Base-by-base conservation (phyloP, 164 flowering plant species). In the Tinospora cordifolia region DNA sequence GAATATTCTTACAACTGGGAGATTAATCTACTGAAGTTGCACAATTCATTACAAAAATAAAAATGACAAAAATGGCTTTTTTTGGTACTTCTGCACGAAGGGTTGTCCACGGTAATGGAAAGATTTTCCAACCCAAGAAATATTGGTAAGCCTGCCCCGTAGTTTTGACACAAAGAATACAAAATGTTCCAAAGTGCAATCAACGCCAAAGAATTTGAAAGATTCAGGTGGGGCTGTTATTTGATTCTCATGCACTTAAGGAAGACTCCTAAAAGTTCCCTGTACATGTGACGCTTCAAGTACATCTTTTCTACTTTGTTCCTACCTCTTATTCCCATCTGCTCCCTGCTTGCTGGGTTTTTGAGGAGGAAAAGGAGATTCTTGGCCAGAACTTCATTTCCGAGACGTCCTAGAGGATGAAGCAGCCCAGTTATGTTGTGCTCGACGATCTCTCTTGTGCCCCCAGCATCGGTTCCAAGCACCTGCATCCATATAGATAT, bases 401-500 rank as follows among this genome's bases (percentile, higher is more conserved):
- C 99, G 12, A 82, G 83, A 58, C 77, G 91, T 12, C 99, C 99
- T 12, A 83, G 24, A 62, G 97, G 93, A 74, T 95, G 98, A 62
- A 92, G 89, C 72, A 91, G 89, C 41, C 98, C 96, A 4, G 97
- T 92, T 19, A 87, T 81, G 67, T 95, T 90, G 78, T 91, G 89
- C 70, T 92, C 89, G 7, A 92, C 90, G 49, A 91, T 90, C 87
- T 91, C 98, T 70, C 63, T 76, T 59, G 99, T 91, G 65, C 99
- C 99, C 62, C 98, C 99, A 21, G 95, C 90, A 79, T 92, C 95
- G 10, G 99, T 95, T 75, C 98, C 99, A 15, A 95, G 88, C 38
- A 95, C 88, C 99, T 95, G 87, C 69, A 39, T 68, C 78, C 25
- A 54, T 22, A 54, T 54, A 54, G n/a, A 54, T 54, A 21, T 60